Conservation (phyloP, 345 rosid species). For the Arabis hirsuta region DNA sequence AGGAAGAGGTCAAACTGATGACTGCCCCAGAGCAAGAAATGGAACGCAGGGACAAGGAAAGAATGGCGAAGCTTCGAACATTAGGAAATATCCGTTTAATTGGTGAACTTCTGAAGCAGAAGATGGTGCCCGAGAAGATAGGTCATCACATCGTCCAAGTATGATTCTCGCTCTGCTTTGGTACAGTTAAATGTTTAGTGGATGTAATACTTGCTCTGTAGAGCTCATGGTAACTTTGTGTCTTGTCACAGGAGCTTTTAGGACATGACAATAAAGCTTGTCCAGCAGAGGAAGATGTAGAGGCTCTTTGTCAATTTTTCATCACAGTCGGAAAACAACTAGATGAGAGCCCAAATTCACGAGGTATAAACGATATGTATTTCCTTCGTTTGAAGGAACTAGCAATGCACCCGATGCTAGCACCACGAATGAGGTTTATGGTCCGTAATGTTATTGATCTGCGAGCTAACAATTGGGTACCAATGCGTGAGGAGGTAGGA, state of each 20-base stretch:
- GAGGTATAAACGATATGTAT: conserved; percentile 69
- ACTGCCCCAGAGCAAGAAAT: conserved; percentile 76
- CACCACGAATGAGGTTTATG: conserved; percentile 75
- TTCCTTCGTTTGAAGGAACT: conserved; percentile 68
- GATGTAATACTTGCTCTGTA: conserved; percentile 11
- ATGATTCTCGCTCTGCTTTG: conserved; percentile 10
- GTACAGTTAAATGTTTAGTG: not conserved
- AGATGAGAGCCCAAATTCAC: conserved; percentile 70
- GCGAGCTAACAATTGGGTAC: conserved; percentile 83
- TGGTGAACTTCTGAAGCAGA: conserved; percentile 96
- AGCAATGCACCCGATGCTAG: conserved; percentile 65
- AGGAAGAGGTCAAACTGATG: conserved; percentile 81
- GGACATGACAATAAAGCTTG: conserved; percentile 63
- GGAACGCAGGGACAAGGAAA: conserved; percentile 87
- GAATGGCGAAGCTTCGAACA: conserved; percentile 78
- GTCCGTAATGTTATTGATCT: conserved; percentile 82
- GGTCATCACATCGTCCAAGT: conserved; percentile 95
- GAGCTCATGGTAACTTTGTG: conserved; percentile 13
- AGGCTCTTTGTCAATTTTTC: conserved; percentile 87
- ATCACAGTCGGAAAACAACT: conserved; percentile 92
- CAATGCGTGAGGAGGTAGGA: conserved; percentile 90
- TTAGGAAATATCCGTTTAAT: conserved; percentile 89
- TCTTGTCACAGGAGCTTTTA: conserved; percentile 71
- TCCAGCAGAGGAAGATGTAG: conserved; percentile 92
- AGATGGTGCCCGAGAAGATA: conserved; percentile 91